phyloP scores from a whole-genome alignment of 2,329 filamentous ascomycete genomes.

The Xylariaceae sp. region DNA sequence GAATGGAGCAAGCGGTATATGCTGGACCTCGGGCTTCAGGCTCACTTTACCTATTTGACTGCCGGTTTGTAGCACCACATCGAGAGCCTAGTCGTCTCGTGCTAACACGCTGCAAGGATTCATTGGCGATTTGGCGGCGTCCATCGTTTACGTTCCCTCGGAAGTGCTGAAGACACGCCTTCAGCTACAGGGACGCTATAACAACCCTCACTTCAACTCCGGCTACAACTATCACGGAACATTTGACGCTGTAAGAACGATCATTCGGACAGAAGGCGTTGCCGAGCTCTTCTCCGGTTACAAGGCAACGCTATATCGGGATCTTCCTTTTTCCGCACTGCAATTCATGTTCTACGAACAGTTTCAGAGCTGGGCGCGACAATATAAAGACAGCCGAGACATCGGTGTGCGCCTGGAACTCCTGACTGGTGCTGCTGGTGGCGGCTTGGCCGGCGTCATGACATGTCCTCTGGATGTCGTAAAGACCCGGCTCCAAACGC shows the following conservation, averaged over 20 bases:
- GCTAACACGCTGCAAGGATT: slow-evolving; percentile 55
- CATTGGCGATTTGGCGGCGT: slow-evolving; percentile 84
- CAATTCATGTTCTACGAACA: slow-evolving; percentile 99
- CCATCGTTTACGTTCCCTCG: slow-evolving; percentile 89
- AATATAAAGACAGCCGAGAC: slow-evolving; percentile 72
- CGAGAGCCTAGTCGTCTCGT: slow-evolving; percentile 2
- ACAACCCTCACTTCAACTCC: slow-evolving; percentile 88
- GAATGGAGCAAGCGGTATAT: slow-evolving; percentile 89
- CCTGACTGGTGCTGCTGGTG: slow-evolving; percentile 80
- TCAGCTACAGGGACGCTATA: slow-evolving; percentile 88
- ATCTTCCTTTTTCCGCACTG: slow-evolving; percentile 90
- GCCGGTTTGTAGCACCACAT: slow-evolving; percentile 53
- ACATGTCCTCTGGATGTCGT: slow-evolving; percentile 97
- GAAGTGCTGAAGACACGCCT: slow-evolving; percentile 97
- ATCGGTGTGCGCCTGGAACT: slow-evolving; percentile 84
- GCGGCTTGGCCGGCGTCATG: slow-evolving; percentile 86
- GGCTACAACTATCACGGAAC: slow-evolving; percentile 95
- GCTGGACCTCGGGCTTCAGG: slow-evolving; percentile 76
- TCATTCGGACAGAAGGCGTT: slow-evolving; percentile 74
- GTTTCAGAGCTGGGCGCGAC: slow-evolving; percentile 73
- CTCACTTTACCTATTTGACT: slow-evolving; percentile 77
- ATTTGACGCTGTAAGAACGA: slow-evolving; percentile 76
- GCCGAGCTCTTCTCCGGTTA: slow-evolving; percentile 92
- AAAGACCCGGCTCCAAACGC: slow-evolving; percentile 93
- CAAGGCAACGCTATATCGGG: slow-evolving; percentile 88